Evolutionary conservation across 306 rosid genomes (phyloP).

Genomic region (Fagus crenata): DNA sequence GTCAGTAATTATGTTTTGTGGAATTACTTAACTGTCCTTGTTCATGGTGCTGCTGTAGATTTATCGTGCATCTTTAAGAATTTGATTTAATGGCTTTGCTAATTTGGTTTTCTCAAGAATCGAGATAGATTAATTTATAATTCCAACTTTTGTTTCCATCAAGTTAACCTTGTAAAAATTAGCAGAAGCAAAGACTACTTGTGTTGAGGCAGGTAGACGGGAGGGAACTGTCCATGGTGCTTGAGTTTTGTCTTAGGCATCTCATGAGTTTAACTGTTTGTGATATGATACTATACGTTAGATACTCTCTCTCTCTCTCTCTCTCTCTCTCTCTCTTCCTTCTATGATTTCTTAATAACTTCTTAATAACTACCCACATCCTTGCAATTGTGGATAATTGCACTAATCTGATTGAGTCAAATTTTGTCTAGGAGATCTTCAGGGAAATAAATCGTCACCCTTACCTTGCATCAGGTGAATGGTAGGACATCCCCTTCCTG

Average conservation of each 20-base stretch:
- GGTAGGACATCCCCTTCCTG: slow-evolving; percentile 35
- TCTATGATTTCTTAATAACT: not conserved
- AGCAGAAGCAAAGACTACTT: not conserved
- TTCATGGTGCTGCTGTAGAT: not conserved
- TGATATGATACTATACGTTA: not conserved
- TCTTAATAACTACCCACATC: not conserved
- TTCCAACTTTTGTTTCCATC: not conserved
- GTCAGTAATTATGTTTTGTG: slow-evolving; percentile 1
- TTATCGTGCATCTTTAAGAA: not conserved
- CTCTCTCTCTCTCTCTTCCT: not conserved
- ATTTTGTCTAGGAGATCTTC: slow-evolving; percentile 32
- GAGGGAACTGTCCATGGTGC: not conserved
- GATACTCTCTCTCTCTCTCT: not conserved
- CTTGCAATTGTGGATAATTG: slow-evolving; percentile 4
- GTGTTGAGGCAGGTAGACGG: not conserved
- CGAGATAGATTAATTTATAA: too few species aligned
- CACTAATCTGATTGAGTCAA: slow-evolving; percentile 18
- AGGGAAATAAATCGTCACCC: slow-evolving; percentile 25
- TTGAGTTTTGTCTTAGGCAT: not conserved
- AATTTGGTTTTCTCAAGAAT: too few species aligned
- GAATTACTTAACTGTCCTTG: not conserved
- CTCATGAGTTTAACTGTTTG: not conserved
- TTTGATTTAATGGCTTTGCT: too few species aligned
- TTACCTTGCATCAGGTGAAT: slow-evolving; percentile 27
- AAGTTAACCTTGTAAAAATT: slow-evolving; percentile 1